Evolutionary conservation across 257 asterid genomes (phyloP).

Genomic region (Knoxia roxburghii): DNA sequence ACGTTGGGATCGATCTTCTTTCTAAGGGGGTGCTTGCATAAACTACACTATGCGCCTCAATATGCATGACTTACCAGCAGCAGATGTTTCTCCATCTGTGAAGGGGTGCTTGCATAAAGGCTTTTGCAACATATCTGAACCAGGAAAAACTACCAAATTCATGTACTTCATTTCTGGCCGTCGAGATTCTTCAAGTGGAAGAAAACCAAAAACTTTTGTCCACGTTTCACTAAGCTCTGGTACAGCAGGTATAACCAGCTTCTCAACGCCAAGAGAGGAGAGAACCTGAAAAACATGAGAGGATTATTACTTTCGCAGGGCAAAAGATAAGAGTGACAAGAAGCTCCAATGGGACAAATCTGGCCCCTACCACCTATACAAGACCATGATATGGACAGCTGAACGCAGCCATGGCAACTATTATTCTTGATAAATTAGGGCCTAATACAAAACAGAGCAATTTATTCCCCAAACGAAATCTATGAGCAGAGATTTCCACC

Average conservation of each 20-base stretch:
- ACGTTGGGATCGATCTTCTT: no score
- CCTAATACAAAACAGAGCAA: neutral
- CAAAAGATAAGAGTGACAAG: no score
- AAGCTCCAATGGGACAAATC: neutral
- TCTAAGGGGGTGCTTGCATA: no score
- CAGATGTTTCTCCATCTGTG: constrained; percentile 22
- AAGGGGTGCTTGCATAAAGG: constrained; percentile 30
- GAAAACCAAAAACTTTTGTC: constrained; percentile 77
- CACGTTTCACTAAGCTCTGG: constrained; percentile 72
- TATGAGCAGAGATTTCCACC: neutral
- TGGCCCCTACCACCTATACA: neutral
- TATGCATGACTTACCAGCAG: constrained; percentile 14
- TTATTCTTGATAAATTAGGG: neutral
- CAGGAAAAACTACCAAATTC: constrained; percentile 78
- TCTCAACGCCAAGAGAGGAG: constrained; percentile 58
- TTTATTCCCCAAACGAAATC: neutral
- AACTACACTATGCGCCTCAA: neutral
- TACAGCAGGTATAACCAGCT: constrained; percentile 84
- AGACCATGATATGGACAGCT: neutral
- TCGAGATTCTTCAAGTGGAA: constrained; percentile 57
- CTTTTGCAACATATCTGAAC: constrained; percentile 73
- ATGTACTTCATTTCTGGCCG: constrained; percentile 63
- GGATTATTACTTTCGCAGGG: neutral
- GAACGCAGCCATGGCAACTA: neutral
- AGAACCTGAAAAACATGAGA: constrained; percentile 48